Evolutionary conservation across 441 rosid species (phyloP).

Genomic region (Mallotus japonicus): DNA sequence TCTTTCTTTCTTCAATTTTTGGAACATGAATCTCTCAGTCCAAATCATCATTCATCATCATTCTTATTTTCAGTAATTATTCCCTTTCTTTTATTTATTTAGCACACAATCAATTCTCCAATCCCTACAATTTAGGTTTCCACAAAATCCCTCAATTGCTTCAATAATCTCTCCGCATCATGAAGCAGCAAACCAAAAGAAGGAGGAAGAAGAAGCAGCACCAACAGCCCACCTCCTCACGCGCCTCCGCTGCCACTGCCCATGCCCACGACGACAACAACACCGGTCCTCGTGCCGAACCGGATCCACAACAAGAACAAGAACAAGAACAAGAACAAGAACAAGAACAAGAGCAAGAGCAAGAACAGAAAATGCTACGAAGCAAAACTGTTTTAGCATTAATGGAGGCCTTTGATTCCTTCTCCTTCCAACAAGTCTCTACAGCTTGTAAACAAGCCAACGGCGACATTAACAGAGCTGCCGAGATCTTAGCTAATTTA

Average conservation of each 20-base stretch:
- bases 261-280: background rate
- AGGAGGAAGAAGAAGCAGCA: conserved; percentile 41
- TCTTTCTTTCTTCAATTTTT: background rate
- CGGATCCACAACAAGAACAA: no score
- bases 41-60: background rate
- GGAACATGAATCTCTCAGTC: background rate
- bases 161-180: conserved; percentile 4
- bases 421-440: conserved; percentile 47
- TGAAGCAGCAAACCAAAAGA: conserved; percentile 47
- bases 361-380: conserved; percentile 19
- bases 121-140: conserved; percentile 27
- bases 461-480: conserved; percentile 49
- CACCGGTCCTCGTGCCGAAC: background rate
- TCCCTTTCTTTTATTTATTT: no score
- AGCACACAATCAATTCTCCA: no score
- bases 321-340: conserved; percentile 2
- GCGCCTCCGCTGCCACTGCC: conserved; percentile 21
- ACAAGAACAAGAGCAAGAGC: no score
- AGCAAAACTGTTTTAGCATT: conserved; percentile 27
- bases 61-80: background rate
- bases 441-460: conserved; percentile 44
- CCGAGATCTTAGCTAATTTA: conserved; percentile 37
- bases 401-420: conserved; percentile 51
- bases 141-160: background rate
- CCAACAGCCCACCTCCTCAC: conserved; percentile 20